These are phyloP conservation scores for Calonectria pseudoreteaudii DNA, from an alignment of 2,329 filamentous ascomycete genomes.

Conservation along the genomic window DNA sequence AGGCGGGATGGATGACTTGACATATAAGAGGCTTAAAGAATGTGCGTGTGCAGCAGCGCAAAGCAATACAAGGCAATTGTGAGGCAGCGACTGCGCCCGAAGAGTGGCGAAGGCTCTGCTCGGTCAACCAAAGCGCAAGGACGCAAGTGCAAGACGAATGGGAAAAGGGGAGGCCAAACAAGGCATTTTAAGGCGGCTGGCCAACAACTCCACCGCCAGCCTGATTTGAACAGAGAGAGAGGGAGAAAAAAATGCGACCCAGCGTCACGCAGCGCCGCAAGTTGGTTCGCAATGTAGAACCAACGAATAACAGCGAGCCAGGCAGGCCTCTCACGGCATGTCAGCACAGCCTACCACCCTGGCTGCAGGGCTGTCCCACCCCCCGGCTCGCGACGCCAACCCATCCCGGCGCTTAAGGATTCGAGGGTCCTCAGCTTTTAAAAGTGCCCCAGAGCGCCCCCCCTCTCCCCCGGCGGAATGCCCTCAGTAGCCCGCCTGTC, in stretches of 20 bases:
- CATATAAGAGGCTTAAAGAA: neutral
- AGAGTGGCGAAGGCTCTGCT: neutral
- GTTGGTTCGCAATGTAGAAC: neutral
- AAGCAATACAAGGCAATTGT: neutral
- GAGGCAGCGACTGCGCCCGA: neutral
- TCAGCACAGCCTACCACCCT: neutral
- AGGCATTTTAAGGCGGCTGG: neutral
- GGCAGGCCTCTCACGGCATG: neutral
- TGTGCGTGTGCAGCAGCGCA: neutral
- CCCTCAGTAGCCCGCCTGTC: neutral
- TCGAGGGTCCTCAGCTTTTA: neutral
- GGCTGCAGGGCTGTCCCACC: neutral
- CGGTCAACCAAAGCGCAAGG: neutral
- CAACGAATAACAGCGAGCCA: neutral
- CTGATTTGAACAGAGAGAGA: neutral
- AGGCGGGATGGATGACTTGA: too few species aligned
- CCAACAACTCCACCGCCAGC: neutral
- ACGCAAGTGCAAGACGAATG: neutral
- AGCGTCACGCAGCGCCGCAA: neutral
- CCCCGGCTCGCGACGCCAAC: neutral
- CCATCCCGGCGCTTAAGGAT: neutral
- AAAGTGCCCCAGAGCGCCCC: neutral
- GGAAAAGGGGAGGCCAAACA: neutral
- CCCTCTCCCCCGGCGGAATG: neutral
- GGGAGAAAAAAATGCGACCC: neutral